Conservation (phyloP, 1,284 basidiomycete genomes). For the Trichosporon faecale region DNA sequence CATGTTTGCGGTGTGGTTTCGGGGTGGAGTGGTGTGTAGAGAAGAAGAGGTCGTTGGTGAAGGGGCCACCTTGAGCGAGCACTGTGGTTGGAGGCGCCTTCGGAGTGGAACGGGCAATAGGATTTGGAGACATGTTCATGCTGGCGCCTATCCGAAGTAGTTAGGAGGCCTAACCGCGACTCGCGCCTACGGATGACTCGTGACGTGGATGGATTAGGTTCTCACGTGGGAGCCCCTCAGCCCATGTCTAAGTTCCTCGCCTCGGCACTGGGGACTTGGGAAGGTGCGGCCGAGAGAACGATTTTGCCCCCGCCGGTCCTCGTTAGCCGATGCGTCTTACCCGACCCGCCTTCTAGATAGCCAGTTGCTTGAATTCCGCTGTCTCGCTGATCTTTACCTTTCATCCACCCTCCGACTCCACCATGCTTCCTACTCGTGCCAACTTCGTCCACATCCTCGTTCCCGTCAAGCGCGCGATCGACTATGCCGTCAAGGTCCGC, state of each 20-base stretch:
- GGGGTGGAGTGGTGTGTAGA: conserved; percentile 18
- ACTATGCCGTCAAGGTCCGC: conserved; percentile 70
- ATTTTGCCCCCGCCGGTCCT: neutral
- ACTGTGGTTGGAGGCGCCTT: neutral
- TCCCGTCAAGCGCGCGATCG: conserved; percentile 76
- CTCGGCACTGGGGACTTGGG: neutral
- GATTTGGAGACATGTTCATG: neutral
- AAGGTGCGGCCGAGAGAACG: neutral
- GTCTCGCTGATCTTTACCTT: neutral
- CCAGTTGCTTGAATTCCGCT: conserved; percentile 2
- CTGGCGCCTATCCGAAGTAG: neutral
- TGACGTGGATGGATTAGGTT: neutral
- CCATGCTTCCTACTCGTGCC: conserved; percentile 69
- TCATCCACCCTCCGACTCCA: conserved; percentile 14
- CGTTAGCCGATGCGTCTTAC: conserved; percentile 5
- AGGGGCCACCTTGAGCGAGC: neutral
- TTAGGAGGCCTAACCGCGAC: neutral
- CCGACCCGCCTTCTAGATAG: conserved; percentile 1
- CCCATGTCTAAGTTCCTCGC: neutral
- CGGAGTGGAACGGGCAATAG: conserved; percentile 5
- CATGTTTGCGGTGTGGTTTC: conserved; percentile 14
- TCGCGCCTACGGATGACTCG: neutral
- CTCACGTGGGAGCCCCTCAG: neutral
- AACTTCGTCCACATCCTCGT: conserved; percentile 82
- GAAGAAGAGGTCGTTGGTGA: conserved; percentile 13